Evolutionary conservation across 495 filamentous ascomycete species (phyloP).

Genomic region (Barbatosphaeria neglecta): DNA sequence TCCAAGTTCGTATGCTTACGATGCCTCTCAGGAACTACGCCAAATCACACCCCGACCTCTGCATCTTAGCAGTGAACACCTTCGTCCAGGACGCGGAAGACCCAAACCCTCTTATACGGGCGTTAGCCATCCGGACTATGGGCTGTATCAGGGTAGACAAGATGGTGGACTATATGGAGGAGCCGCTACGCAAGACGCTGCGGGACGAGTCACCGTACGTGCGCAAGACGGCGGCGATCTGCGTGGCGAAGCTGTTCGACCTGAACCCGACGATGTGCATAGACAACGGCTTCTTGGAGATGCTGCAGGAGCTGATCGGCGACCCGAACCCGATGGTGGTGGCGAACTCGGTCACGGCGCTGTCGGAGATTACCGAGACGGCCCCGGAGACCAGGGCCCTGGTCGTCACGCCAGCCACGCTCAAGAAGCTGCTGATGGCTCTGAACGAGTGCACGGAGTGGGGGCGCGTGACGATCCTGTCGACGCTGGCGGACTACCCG

Average conservation of each 20-base stretch:
- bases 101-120: slow-evolving; percentile 90
- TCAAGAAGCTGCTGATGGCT: slow-evolving; percentile 95
- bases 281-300: slow-evolving; percentile 94
- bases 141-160: slow-evolving; percentile 97
- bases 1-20: slow-evolving; percentile 8
- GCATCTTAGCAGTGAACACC: slow-evolving; percentile 97
- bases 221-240: slow-evolving; percentile 94
- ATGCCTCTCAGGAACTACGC: slow-evolving; percentile 76
- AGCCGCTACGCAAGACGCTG: slow-evolving; percentile 90
- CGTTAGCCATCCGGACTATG: slow-evolving; percentile 97
- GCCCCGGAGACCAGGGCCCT: slow-evolving; percentile 85
- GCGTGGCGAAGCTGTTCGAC: slow-evolving; percentile 96
- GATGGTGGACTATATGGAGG: slow-evolving; percentile 99
- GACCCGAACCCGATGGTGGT: slow-evolving; percentile 99
- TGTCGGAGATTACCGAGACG: slow-evolving; percentile 82
- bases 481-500: slow-evolving; percentile 79
- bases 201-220: slow-evolving; percentile 97
- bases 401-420: slow-evolving; percentile 61
- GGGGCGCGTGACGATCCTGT: slow-evolving; percentile 92
- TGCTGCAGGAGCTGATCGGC: slow-evolving; percentile 90
- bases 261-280: slow-evolving; percentile 83
- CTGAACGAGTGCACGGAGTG: slow-evolving; percentile 98
- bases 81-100: slow-evolving; percentile 99
- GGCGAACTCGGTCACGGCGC: slow-evolving; percentile 87
- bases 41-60: slow-evolving; percentile 97